Base-by-base conservation (phyloP, 495 filamentous ascomycete species). In the Cercophora newfieldiana region DNA sequence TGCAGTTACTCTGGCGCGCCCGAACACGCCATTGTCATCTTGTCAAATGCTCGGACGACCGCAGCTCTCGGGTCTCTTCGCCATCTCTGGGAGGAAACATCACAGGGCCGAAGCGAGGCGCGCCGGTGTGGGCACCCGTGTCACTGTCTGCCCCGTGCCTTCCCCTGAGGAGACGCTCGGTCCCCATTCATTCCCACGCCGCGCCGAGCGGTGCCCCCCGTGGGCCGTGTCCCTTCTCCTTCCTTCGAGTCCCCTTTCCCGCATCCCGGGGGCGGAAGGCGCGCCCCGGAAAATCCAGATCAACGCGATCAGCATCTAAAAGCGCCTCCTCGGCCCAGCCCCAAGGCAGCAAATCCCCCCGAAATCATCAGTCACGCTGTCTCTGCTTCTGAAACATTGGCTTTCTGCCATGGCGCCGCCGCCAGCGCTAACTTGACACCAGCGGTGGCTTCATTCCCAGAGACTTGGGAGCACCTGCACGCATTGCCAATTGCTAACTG, bases 351-450 rank as follows among this genome's bases (percentile, higher is more conserved):
- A 60, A 44, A 7, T 5, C 21, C 31, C 25, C 26, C 44, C 64
- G 56, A 48, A 29, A 14, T 26, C 31, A 47, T 29, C 62, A 30
- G 55, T n/a, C 10, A n/a, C 21, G n/a, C n/a, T n/a, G n/a, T n/a
- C n/a, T n/a, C 30, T 28, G n/a, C 12, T 47, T 66, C 63, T 66
- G 66, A 65, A 71, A 66, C 67, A 30, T 49, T 69, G 66, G 63
- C 63, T 61, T 49, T 61, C 53, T 59, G 56, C 60, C n/a, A n/a
- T 71, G 72, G 72, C 71, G 72, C 63, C 65, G 63, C 44, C 31
- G 16, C 21, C 21, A 37, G 58, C 58, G 31, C 58, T 26, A 60
- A 60, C 19, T 14, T 44, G 30, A 44, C 30, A 47, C 29, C n/a
- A 37, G 2, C 16, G 37, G 18, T 25, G 8, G 21, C 51, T 18